Conservation (phyloP, 805 yeast genomes). For the Cyberlindnera petersonii region DNA sequence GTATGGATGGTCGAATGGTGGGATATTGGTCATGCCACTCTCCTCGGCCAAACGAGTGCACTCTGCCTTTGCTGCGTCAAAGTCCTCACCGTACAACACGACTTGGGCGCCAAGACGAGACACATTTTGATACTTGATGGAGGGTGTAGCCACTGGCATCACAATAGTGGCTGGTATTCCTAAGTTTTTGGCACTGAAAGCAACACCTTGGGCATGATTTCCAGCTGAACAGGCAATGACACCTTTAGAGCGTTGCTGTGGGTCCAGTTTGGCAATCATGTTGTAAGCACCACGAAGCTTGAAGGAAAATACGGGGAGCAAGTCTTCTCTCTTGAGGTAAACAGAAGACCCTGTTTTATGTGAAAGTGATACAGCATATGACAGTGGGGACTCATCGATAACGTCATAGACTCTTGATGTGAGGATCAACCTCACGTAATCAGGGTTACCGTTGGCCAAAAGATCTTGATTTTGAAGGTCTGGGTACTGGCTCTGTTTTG, state of each 20-base stretch:
- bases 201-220: constrained; percentile 99
- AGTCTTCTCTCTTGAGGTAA: constrained; percentile 83
- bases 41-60: constrained; percentile 68
- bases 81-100: constrained; percentile 88
- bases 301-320: constrained; percentile 92
- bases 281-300: constrained; percentile 97
- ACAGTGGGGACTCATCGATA: constrained; percentile 83
- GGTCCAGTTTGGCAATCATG: constrained; percentile 84
- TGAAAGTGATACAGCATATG: constrained; percentile 69
- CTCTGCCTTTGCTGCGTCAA: constrained; percentile 91
- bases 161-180: constrained; percentile 94
- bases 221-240: constrained; percentile 99
- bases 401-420: constrained; percentile 95
- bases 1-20: constrained; percentile 98
- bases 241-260: constrained; percentile 62
- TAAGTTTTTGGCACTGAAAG: constrained; percentile 79
- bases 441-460: constrained; percentile 69
- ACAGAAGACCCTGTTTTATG: constrained; percentile 74
- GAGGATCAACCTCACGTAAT: constrained; percentile 83
- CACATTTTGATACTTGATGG: constrained; percentile 89
- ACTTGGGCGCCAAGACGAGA: constrained; percentile 91
- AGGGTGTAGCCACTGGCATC: constrained; percentile 97
- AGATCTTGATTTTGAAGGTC: constrained; percentile 44
- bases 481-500: constrained; percentile 13
- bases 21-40: constrained; percentile 80